Conservation (phyloP, 2,329 filamentous ascomycete genomes). For the Phyllosticta paracitricarpa region DNA sequence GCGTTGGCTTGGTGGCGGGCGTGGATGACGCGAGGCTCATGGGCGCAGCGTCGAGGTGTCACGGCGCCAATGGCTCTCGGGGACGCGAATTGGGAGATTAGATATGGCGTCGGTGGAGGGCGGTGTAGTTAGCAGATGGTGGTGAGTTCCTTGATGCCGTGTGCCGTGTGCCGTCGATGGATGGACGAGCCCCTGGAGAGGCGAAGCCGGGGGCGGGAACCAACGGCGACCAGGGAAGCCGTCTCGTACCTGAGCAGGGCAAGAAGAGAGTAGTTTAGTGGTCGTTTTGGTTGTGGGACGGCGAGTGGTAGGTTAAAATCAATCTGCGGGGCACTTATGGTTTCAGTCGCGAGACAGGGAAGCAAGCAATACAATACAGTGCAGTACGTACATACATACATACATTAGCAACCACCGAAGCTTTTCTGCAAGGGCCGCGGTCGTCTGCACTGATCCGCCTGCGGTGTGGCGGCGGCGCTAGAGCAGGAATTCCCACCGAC, state of each 20-base stretch:
- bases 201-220: background rate
- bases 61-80: background rate
- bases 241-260: background rate
- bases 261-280: background rate
- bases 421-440: background rate
- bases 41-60: conserved; percentile 9
- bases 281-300: background rate
- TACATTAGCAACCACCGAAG: background rate
- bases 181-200: background rate
- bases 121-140: background rate
- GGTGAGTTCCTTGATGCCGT: background rate
- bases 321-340: background rate
- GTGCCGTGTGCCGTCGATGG: background rate
- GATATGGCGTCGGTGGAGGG: background rate
- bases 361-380: no score
- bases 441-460: background rate
- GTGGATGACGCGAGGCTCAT: conserved; percentile 7
- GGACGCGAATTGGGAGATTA: background rate
- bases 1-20: conserved; percentile 9
- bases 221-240: background rate
- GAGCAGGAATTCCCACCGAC: no score
- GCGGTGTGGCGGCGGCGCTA: background rate
- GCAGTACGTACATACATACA: no score
- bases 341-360: background rate
- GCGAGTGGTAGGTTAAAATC: background rate